Conservation (phyloP, 345 rosid genomes). For the Camelina laxa region DNA sequence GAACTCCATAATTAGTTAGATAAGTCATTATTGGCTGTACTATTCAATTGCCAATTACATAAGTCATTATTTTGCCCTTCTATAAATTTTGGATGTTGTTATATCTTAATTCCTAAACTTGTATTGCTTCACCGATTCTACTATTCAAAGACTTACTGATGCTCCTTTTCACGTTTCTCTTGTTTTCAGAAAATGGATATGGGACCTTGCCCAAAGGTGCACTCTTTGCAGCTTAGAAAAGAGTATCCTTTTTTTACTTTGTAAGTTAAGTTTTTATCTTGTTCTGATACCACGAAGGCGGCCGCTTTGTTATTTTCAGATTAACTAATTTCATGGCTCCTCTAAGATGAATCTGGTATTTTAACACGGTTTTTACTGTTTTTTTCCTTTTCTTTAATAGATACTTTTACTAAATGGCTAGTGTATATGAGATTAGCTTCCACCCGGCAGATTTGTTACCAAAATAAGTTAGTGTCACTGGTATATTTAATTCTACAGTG, state of each 20-base stretch:
- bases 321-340: not conserved
- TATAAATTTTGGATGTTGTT: not conserved
- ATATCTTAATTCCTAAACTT: not conserved
- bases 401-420: not conserved
- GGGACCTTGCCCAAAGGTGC: slow-evolving; percentile 99
- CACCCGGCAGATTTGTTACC: not conserved
- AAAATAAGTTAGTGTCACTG: not conserved
- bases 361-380: not conserved
- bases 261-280: not conserved
- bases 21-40: not conserved
- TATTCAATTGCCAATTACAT: not conserved
- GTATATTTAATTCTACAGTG: not conserved
- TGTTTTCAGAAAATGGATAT: slow-evolving; percentile 89
- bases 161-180: slow-evolving; percentile 10
- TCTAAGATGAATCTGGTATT: not conserved
- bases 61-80: not conserved
- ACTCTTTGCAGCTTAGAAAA: slow-evolving; percentile 88
- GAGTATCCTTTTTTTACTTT: slow-evolving; percentile 71
- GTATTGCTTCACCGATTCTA: not conserved
- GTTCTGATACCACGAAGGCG: not conserved
- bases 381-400: not conserved
- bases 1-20: not conserved
- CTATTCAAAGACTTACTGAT: not conserved
- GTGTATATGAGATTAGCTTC: not conserved
- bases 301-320: not conserved